These are phyloP conservation scores for Lodderomyces beijingensis DNA, from an alignment of 1,139 yeast genomes.

Conservation along the genomic window DNA sequence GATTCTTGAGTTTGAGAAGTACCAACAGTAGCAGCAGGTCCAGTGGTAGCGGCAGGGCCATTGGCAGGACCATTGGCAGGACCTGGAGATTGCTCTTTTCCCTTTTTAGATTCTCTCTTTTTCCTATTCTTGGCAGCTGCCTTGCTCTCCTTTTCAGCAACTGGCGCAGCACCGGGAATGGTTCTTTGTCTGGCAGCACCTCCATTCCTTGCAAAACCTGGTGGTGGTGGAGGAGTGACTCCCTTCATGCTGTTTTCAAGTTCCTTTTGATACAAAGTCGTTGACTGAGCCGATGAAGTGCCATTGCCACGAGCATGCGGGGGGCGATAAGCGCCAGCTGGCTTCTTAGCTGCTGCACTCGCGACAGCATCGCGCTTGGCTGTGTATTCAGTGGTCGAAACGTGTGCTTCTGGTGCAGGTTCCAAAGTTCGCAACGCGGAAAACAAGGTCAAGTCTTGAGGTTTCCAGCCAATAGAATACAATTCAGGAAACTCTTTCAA, in stretches of 20 bases:
- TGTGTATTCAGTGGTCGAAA: conserved; percentile 56
- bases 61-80: conserved; percentile 15
- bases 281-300: conserved; percentile 24
- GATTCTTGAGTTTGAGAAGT: background rate
- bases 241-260: conserved; percentile 27
- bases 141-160: conserved; percentile 47
- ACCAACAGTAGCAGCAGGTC: conserved; percentile 16
- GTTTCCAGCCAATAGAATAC: conserved; percentile 81
- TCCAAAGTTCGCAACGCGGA: conserved; percentile 54
- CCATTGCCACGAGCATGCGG: conserved; percentile 76
- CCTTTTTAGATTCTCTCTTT: conserved; percentile 67
- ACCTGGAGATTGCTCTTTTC: conserved; percentile 18
- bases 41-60: conserved; percentile 14
- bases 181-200: conserved; percentile 25
- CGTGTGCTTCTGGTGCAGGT: conserved; percentile 64
- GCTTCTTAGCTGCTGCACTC: conserved; percentile 44
- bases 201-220: conserved; percentile 18
- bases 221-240: conserved; percentile 20
- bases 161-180: conserved; percentile 45
- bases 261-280: conserved; percentile 57
- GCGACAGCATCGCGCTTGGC: conserved; percentile 39
- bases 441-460: conserved; percentile 56
- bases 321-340: conserved; percentile 89
- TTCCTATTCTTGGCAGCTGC: conserved; percentile 72
- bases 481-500: conserved; percentile 79